phyloP scores from a whole-genome alignment of 2,329 filamentous ascomycete species.

The Emmonsiellopsis sp. region DNA sequence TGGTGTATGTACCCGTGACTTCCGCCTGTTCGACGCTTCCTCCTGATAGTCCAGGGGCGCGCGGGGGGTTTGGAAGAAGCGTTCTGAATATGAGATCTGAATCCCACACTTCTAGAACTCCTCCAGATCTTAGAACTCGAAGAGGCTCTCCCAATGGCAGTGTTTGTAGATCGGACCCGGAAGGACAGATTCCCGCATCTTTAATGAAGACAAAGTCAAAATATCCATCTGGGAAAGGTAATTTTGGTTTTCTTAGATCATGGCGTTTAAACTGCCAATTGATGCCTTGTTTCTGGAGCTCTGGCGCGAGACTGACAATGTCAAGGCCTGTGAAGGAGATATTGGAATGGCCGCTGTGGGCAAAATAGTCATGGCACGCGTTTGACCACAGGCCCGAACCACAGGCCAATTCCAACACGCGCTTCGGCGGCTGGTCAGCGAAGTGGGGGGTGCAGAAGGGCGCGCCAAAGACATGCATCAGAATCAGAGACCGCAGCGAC shows the following conservation, averaged over 20 bases:
- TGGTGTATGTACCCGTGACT: constrained; percentile 68
- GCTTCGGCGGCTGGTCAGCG: constrained; percentile 57
- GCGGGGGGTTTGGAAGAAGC: constrained; percentile 66
- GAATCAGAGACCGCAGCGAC: constrained; percentile 69
- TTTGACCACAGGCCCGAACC: constrained; percentile 85
- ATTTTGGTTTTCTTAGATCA: constrained; percentile 64
- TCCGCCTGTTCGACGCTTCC: constrained; percentile 56
- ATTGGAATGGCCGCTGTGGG: constrained; percentile 54
- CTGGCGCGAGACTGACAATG: constrained; percentile 61
- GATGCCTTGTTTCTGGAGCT: constrained; percentile 61
- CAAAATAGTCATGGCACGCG: constrained; percentile 73
- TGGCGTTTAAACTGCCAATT: constrained; percentile 85
- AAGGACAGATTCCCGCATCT: constrained; percentile 63
- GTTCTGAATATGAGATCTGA: constrained; percentile 77
- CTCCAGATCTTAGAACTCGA: constrained; percentile 66
- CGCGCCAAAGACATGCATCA: constrained; percentile 70
- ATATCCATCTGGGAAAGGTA: constrained; percentile 68
- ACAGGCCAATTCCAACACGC: constrained; percentile 78
- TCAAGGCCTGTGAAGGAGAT: constrained; percentile 77
- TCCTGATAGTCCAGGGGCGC: constrained; percentile 45
- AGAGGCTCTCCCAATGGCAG: constrained; percentile 61
- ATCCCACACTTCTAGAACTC: constrained; percentile 81
- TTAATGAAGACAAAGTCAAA: constrained; percentile 88
- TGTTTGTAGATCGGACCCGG: constrained; percentile 45
- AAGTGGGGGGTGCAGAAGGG: constrained; percentile 66